Base-by-base conservation (phyloP, 352 stramenopile genomes). In the Pythium rhizo-oryzae region DNA sequence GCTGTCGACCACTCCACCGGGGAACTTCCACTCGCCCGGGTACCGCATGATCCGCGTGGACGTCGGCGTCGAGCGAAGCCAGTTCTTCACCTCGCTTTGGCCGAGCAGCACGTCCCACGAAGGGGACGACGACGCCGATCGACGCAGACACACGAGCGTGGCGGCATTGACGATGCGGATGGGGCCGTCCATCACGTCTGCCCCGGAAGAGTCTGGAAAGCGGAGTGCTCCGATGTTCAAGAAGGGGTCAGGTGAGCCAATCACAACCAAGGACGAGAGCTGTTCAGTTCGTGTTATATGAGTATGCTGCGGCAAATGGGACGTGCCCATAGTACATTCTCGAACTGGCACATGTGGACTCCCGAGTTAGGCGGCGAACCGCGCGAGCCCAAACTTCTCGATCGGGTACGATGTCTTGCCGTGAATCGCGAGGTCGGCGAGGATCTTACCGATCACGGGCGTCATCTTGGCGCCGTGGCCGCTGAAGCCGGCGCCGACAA, bases 381-480 rank as follows among this genome's bases (percentile, higher is more conserved):
- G 56, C 2, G 61, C 25, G 8, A 62, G 16, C 13, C 44, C 37
- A 43, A 74, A 74, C 47, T 70, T 69, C 11, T 89, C 83, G 21
- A 83, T 78, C 28, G 72, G 56, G 54, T 84, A 65, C 49, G 65
- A 49, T 25, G 79, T 87, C 67, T 81, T 67, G 7, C 80, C 71
- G 28, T 78, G 64, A 35, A 92, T 52, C 55, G 83, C 85, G 28
- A 94, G 72, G 50, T 96, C 87, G 7, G 70, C 72, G 56, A 95
- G 73, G 58, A 93, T 92, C 71, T 92, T 76, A 41, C 89, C 89
- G 47, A 96, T 87, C 55, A 92, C 87, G 3, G 85, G 85, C 44
- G 82, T 89, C 85, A 95, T 93, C 62, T 96, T 96, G 23, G 88
- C 90, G 0, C 89, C 89, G 59, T 96, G 89, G 37, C 89, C 87